These are phyloP conservation scores for Sporothrix dimorphospora DNA, from an alignment of 2,329 filamentous ascomycete genomes.

Conservation along the genomic window DNA sequence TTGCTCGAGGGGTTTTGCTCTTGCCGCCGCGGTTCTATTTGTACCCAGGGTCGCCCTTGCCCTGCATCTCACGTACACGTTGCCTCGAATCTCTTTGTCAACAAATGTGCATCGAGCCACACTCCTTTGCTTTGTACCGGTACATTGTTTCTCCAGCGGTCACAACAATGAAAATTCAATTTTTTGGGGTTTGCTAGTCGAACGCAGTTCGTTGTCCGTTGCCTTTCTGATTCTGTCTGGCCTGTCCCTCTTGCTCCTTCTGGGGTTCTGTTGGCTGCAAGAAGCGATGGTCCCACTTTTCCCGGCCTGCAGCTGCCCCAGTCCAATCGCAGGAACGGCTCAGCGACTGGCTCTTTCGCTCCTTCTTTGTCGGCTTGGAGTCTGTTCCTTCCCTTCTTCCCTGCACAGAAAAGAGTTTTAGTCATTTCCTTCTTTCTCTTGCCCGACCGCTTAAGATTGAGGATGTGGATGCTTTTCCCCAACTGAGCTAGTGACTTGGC, in stretches of 20 bases:
- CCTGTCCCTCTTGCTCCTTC: background rate
- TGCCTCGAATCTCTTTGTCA: background rate
- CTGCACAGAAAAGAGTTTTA: background rate
- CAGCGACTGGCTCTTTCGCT: constrained; percentile 17
- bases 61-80: background rate
- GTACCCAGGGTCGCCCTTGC: background rate
- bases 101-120: constrained; percentile 2
- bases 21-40: background rate
- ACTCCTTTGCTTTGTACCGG: background rate
- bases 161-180: background rate
- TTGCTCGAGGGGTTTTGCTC: background rate
- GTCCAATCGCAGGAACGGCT: constrained; percentile 7
- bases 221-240: constrained; percentile 1
- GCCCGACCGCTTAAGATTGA: background rate
- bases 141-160: constrained; percentile 20
- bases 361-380: background rate
- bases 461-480: constrained; percentile 10
- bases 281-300: background rate
- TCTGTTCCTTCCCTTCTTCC: background rate
- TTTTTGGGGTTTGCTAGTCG: background rate
- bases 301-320: background rate
- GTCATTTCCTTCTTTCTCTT: constrained; percentile 8
- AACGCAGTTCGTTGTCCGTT: constrained; percentile 16
- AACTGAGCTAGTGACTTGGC: constrained; percentile 11
- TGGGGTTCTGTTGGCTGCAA: background rate